Conservation (phyloP, 2,329 filamentous ascomycete genomes). For the Thielaviopsis ethacetica region DNA sequence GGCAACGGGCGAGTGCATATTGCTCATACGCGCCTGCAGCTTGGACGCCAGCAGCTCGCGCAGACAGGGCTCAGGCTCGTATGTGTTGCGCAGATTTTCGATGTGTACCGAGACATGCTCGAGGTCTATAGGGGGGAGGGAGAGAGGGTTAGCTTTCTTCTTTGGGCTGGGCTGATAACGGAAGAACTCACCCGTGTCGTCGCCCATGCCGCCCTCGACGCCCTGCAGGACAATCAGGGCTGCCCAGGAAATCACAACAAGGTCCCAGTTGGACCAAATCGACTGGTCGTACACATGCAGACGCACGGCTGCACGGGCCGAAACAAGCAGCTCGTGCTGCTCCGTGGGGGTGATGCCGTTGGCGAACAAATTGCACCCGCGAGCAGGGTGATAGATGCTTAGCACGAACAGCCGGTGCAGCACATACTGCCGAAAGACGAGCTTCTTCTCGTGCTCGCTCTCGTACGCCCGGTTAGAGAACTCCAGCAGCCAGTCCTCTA, state of each 20-base stretch:
- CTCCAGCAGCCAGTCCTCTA: constrained; percentile 26
- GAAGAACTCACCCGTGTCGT: constrained; percentile 11
- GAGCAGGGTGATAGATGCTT: constrained; percentile 24
- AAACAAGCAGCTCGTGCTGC: constrained; percentile 25
- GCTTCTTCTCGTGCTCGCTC: constrained; percentile 4
- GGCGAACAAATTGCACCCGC: constrained; percentile 24
- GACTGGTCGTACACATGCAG: constrained; percentile 24
- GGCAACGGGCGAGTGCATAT: constrained; percentile 15
- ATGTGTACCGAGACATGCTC: constrained; percentile 18
- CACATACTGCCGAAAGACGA: constrained; percentile 20
- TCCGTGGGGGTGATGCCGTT: constrained; percentile 23
- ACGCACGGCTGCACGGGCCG: constrained; percentile 24
- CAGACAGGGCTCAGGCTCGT: constrained; percentile 17
- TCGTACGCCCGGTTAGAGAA: constrained; percentile 18
- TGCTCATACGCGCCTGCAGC: constrained; percentile 17
- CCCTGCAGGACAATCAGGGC: constrained; percentile 27
- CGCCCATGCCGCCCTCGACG: constrained; percentile 23
- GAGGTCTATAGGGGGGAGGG: constrained; percentile 15
- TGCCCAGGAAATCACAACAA: constrained; percentile 28
- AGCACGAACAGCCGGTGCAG: constrained; percentile 25
- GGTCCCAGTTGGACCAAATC: constrained; percentile 28
- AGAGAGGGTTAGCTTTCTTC: background rate
- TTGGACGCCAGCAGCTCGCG: constrained; percentile 15
- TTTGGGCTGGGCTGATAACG: too few relatives aligned
- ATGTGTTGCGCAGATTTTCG: constrained; percentile 16